Evolutionary conservation across 1,284 basidiomycete genomes (phyloP), one percentile per base, ranked within the genome.

Genomic region (Ganoderma sp.): DNA sequence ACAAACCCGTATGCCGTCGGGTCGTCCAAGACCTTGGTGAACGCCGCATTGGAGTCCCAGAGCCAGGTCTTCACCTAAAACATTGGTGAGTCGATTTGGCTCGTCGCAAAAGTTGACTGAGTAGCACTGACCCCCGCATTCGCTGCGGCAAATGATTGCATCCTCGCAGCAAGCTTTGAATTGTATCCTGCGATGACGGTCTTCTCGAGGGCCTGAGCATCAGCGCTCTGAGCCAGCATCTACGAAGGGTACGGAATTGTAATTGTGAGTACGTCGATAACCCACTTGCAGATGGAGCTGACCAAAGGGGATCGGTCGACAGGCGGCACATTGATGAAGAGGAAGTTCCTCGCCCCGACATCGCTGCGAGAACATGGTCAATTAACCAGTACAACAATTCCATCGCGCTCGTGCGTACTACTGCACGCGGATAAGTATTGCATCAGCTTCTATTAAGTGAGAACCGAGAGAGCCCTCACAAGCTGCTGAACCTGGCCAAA

Each of bases 281-380:
- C 10, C 7, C 10, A 39, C n/a, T 41, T 15, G 14, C 22, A n/a
- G 8, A 17, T 19, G 19, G 28, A 25, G 69, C 80, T 19, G 73
- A 87, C 87, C 76, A 85, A 70, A 5, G 87, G 88, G 1, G 84
- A 85, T 14, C 86, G 81, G 65, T 86, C 82, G 42, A 87, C 80
- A 1, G 87, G 85, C 2, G 87, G 88, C 14, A 89, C 86, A 65
- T 85, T 88, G 68, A 85, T 79, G 75, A 87, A 89, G 59, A 88
- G 81, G 82, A 88, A 89, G 75, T 87, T 86, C 56, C 86, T 79
- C 4, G 81, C 87, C 28, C 87, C 87, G n/a, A 77, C 81, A 37
- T 80, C 75, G 75, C 83, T 79, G 65, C 32, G 57, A 12, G 37
- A 25, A 22, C 12, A 48, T 5, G 34, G 8, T 58, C 10, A 58